Conservation (phyloP, 768 basidiomycete species). For the Macrocybe gigantea region DNA sequence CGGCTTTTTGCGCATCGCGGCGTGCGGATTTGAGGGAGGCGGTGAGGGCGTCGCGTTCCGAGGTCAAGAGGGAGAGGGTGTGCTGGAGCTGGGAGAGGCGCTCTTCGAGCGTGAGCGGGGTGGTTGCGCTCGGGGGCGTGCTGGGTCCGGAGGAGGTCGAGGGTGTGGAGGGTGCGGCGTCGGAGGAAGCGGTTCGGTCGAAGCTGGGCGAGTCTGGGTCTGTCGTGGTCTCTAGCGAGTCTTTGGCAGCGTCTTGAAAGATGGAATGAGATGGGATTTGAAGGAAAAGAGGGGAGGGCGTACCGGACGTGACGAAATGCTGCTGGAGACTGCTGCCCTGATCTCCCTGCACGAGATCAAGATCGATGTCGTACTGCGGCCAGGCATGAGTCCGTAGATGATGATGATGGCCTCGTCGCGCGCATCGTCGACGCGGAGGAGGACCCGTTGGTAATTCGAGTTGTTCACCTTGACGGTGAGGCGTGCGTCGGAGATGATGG, state of each 20-base stretch:
- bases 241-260: slow-evolving; percentile 3
- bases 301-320: slow-evolving; percentile 66
- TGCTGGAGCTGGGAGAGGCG: slow-evolving; percentile 60
- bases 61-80: slow-evolving; percentile 52
- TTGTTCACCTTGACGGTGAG: slow-evolving; percentile 79
- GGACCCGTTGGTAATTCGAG: slow-evolving; percentile 71
- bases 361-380: slow-evolving; percentile 85
- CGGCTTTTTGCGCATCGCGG: slow-evolving; percentile 77
- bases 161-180: slow-evolving; percentile 36
- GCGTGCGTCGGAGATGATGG: slow-evolving; percentile 61
- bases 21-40: slow-evolving; percentile 70
- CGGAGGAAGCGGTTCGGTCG: slow-evolving; percentile 24
- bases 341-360: slow-evolving; percentile 65
- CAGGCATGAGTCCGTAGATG: slow-evolving; percentile 84
- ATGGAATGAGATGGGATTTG: neutral
- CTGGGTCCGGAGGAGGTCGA: slow-evolving; percentile 26
- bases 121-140: slow-evolving; percentile 24
- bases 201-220: slow-evolving; percentile 29
- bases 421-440: slow-evolving; percentile 74
- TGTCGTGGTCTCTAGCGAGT: slow-evolving; percentile 22
- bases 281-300: slow-evolving; percentile 13
- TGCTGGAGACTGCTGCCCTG: slow-evolving; percentile 40
- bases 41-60: slow-evolving; percentile 66
- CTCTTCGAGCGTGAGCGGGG: slow-evolving; percentile 58
- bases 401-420: slow-evolving; percentile 88